phyloP scores from a whole-genome alignment of 2,329 filamentous ascomycete genomes.

The Fusarium torulosum region DNA sequence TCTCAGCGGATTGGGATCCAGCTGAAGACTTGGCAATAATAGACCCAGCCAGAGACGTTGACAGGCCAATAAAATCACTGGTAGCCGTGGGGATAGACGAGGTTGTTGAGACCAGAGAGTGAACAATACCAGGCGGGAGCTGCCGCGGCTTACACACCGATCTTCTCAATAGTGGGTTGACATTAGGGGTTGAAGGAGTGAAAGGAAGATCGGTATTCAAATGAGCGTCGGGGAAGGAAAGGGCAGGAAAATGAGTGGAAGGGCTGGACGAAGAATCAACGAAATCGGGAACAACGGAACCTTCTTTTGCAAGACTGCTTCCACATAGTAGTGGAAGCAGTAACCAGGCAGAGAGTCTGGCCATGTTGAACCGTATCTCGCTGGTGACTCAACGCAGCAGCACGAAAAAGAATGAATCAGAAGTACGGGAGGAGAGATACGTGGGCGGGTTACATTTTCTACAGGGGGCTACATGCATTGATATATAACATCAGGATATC shows the following conservation, averaged over 20 bases:
- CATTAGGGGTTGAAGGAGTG: neutral
- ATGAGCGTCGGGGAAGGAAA: conserved; percentile 32
- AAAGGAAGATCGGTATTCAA: neutral
- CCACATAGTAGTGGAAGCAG: conserved; percentile 30
- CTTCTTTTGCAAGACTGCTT: conserved; percentile 38
- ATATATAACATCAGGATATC: conserved; percentile 14
- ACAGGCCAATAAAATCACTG: neutral
- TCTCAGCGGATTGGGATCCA: neutral
- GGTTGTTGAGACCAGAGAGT: neutral
- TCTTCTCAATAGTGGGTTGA: conserved; percentile 1
- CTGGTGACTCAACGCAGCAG: conserved; percentile 24
- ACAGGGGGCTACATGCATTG: conserved; percentile 5
- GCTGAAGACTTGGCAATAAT: neutral
- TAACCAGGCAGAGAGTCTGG: conserved; percentile 32
- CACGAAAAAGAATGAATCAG: conserved; percentile 7
- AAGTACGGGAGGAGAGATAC: neutral
- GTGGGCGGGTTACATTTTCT: conserved; percentile 2
- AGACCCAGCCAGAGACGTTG: neutral
- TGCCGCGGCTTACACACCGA: conserved; percentile 16
- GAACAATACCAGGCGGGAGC: neutral
- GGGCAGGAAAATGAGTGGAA: conserved; percentile 25
- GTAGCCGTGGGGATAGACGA: neutral
- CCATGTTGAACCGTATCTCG: conserved; percentile 29
- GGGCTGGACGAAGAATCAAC: conserved; percentile 35
- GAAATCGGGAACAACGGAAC: conserved; percentile 35